Evolutionary conservation across 768 basidiomycete species (phyloP), one percentile per base, ranked within the genome.

Genomic region (Amylocystis lapponica): DNA sequence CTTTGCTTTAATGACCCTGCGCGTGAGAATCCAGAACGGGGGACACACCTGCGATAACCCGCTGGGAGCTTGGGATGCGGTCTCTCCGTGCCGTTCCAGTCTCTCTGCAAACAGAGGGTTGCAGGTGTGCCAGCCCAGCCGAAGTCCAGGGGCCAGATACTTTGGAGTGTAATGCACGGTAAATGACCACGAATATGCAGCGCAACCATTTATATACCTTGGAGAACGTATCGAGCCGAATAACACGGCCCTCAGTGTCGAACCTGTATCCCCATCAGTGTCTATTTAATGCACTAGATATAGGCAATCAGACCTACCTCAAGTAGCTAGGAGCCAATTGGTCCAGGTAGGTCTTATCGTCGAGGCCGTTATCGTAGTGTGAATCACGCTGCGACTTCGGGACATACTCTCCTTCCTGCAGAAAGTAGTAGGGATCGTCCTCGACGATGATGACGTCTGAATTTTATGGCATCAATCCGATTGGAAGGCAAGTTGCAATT

Each of bases 351-450:
- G 54, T 57, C 27, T 68, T 69, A 19, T 70, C 67, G 25, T 70
- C 72, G 21, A 55, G 65, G 46, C 53, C 65, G 46, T 40, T 47
- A 4, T 46, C 39, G n/a, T 43, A 42, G 17, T 38, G 40, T 3
- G 36, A 40, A 41, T 47, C 47, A 17, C 66, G 69, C 23, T 61
- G 62, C 22, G 52, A 48, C 47, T 75, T 75, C 5, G 69, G 72
- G 6, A 68, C 55, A 58, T 83, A 87, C 2, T 62, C 48, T 0
- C 74, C 76, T 48, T 78, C 64, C 57, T 87, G 85, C 19, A 88
- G 66, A 66, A 86, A 85, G 62, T 76, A 81, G 61, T 89, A 88
- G 3, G 88, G 87, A 61, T 89, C 87, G 52, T 91, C 87, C 66
- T 90, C 86, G 41, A 84, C 78, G 46, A 87, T 87, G 51, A 88